Conservation (phyloP, 148 eudicot species). For the Fagopyrum esculentum region DNA sequence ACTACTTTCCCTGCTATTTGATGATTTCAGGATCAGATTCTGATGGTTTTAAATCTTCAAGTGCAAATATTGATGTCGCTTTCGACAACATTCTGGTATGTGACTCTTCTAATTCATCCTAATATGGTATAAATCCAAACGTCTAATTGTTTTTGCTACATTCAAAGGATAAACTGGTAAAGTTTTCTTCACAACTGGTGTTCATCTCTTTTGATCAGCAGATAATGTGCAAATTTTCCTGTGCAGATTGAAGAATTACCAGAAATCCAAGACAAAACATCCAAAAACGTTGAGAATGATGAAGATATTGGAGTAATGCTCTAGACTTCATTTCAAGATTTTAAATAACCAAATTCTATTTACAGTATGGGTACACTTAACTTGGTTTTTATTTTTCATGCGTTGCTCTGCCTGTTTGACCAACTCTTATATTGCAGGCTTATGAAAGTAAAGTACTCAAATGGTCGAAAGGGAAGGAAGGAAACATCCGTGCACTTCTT, state of each 20-base stretch:
- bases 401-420: neutral
- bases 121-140: neutral
- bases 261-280: conserved; percentile 20
- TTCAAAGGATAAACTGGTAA: neutral
- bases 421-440: conserved; percentile 28
- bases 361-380: neutral
- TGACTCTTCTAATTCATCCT: conserved; percentile 7
- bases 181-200: neutral
- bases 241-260: conserved; percentile 42
- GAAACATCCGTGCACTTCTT: conserved; percentile 78
- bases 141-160: neutral
- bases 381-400: conserved; percentile 2
- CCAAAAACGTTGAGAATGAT: conserved; percentile 19
- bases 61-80: conserved; percentile 27
- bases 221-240: neutral
- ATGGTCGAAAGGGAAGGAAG: conserved; percentile 90
- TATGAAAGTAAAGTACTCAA: conserved; percentile 47
- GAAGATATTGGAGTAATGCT: conserved; percentile 20
- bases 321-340: neutral
- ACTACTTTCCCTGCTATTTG: conserved; percentile 8
- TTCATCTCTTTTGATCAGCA: neutral
- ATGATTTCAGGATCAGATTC: conserved; percentile 5
- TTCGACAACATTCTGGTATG: conserved; percentile 41
- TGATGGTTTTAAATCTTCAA: conserved; percentile 18
- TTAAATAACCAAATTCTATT: neutral